Evolutionary conservation across 2,329 filamentous ascomycete species (phyloP).

Genomic region (Colletotrichum endophyticum): DNA sequence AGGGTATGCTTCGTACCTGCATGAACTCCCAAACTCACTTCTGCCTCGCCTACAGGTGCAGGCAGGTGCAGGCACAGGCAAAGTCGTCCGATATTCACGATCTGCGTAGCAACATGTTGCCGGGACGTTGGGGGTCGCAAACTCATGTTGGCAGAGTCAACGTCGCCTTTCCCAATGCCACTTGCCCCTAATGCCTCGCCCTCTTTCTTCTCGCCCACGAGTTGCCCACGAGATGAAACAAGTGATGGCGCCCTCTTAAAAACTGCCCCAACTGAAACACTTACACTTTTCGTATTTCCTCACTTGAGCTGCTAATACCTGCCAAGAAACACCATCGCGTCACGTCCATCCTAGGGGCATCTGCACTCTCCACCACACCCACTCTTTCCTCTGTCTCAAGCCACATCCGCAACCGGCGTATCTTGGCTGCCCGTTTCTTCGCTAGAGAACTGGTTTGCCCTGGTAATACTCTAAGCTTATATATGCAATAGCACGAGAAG

Average conservation of each 20-base stretch:
- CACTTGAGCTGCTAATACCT: background rate
- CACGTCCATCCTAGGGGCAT: background rate
- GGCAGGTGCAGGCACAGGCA: background rate
- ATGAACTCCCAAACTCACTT: background rate
- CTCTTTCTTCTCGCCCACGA: background rate
- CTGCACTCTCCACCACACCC: background rate
- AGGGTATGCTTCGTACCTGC: background rate
- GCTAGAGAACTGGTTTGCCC: background rate
- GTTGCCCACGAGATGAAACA: background rate
- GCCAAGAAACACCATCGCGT: slow-evolving; percentile 13
- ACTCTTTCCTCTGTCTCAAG: background rate
- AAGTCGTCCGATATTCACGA: background rate
- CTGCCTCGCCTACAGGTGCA: background rate
- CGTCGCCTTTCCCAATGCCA: background rate
- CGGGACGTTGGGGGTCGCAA: background rate
- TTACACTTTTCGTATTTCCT: slow-evolving; percentile 9
- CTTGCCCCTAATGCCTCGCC: background rate
- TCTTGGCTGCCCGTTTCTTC: background rate
- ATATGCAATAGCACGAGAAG: background rate
- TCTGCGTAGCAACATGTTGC: background rate
- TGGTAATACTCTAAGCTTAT: background rate
- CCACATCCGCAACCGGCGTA: slow-evolving; percentile 7
- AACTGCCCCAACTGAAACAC: slow-evolving; percentile 10
- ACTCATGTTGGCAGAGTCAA: background rate
- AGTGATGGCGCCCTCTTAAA: background rate